phyloP scores from a whole-genome alignment of 805 yeast species.

The Zygosaccharomyces rouxii region DNA sequence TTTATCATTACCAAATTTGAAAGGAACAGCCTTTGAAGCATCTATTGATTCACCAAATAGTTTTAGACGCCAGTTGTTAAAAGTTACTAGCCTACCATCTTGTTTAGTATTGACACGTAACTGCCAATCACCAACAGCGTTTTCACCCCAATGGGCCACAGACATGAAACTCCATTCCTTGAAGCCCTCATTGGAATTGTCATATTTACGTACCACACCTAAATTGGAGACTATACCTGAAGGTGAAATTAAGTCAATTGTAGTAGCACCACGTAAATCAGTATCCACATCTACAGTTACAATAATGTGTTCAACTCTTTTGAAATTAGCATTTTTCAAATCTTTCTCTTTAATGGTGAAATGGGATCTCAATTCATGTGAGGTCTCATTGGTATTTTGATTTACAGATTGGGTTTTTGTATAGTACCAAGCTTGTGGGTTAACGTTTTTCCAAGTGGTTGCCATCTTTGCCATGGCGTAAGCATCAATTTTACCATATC shows the following conservation, averaged over 20 bases:
- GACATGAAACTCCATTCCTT: constrained; percentile 87
- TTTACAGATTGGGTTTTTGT: constrained; percentile 40
- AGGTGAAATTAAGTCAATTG: constrained; percentile 68
- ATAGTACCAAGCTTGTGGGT: constrained; percentile 84
- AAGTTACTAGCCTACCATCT: constrained; percentile 37
- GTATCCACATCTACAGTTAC: constrained; percentile 70
- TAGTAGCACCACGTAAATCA: constrained; percentile 62
- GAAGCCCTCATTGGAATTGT: constrained; percentile 56
- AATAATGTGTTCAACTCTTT: constrained; percentile 78
- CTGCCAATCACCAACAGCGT: constrained; percentile 81
- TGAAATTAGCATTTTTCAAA: constrained; percentile 54
- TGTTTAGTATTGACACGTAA: constrained; percentile 53
- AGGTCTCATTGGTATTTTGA: constrained; percentile 22
- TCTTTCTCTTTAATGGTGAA: constrained; percentile 46
- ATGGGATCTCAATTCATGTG: constrained; percentile 33
- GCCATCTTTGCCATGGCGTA: constrained; percentile 68
- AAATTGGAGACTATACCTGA: constrained; percentile 66
- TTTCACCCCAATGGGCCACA: constrained; percentile 99
- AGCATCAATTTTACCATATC: constrained; percentile 91
- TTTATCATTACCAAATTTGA: constrained; percentile 40
- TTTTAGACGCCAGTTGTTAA: constrained; percentile 70
- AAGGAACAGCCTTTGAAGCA: constrained; percentile 54
- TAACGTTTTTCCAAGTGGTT: constrained; percentile 72
- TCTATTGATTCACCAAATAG: constrained; percentile 79
- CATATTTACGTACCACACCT: constrained; percentile 63